Evolutionary conservation across 2,329 filamentous ascomycete species (phyloP).

Genomic region (Fusarium zealandicum): DNA sequence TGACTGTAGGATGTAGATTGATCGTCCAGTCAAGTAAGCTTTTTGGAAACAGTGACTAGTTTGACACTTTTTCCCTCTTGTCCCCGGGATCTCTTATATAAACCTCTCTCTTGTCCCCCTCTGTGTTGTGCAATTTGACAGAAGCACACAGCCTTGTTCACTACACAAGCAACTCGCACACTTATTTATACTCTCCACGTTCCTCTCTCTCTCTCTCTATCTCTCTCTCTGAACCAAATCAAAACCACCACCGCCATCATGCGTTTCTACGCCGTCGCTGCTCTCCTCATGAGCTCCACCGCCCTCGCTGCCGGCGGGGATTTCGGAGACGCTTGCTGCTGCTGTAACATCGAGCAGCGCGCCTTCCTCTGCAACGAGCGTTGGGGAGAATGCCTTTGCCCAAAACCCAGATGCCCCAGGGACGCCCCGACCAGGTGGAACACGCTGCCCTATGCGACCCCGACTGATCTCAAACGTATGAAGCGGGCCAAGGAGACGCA

Average conservation of each 20-base stretch:
- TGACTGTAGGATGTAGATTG: constrained; percentile 20
- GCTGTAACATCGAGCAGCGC: constrained; percentile 41
- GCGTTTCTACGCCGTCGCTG: constrained; percentile 36
- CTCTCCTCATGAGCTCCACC: constrained; percentile 34
- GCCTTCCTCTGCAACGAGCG: constrained; percentile 39
- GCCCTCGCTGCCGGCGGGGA: constrained; percentile 31
- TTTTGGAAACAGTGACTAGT: too few relatives aligned
- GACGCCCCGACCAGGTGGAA: constrained; percentile 7
- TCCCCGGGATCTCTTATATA: constrained; percentile 8
- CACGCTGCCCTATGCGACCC: too few relatives aligned
- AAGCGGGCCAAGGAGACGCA: too few relatives aligned
- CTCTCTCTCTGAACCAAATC: too few relatives aligned
- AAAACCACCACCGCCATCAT: constrained; percentile 24
- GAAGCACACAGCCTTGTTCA: too few relatives aligned
- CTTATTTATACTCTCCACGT: not conserved
- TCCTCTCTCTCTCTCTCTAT: not conserved
- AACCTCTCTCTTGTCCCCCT: constrained; percentile 1
- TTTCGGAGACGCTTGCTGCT: constrained; percentile 42
- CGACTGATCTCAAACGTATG: too few relatives aligned
- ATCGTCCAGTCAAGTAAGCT: too few relatives aligned
- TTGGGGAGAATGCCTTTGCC: constrained; percentile 41
- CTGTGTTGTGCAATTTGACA: too few relatives aligned
- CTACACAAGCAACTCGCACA: too few relatives aligned
- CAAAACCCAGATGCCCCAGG: constrained; percentile 36
- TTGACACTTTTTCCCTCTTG: constrained; percentile 7